These are phyloP conservation scores for Ambispora gerdemannii DNA, from an alignment of 192 early-diverging fungal species.

Conservation along the genomic window DNA sequence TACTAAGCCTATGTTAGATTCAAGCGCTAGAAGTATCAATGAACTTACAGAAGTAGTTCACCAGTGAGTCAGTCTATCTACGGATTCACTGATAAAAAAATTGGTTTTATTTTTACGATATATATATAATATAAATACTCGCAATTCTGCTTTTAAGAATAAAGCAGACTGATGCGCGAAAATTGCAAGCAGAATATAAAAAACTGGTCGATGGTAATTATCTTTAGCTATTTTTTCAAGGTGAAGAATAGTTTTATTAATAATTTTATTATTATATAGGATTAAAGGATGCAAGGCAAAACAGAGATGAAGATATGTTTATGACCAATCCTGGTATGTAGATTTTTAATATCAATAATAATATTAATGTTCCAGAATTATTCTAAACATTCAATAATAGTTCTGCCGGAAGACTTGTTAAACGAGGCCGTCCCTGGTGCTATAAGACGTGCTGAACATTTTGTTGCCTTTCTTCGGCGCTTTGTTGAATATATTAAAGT, in stretches of 20 bases:
- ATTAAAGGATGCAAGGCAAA: slow-evolving; percentile 65
- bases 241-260: not conserved
- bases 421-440: slow-evolving; percentile 95
- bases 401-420: slow-evolving; percentile 89
- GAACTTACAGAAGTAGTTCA: slow-evolving; percentile 69
- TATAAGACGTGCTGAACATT: slow-evolving; percentile 97
- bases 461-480: slow-evolving; percentile 92
- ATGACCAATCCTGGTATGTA: slow-evolving; percentile 81
- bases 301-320: slow-evolving; percentile 79
- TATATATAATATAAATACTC: not conserved
- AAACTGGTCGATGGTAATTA: slow-evolving; percentile 76
- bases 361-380: not conserved
- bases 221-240: not conserved
- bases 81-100: too few species aligned
- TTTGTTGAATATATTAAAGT: slow-evolving; percentile 98
- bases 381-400: slow-evolving; percentile 31
- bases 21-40: slow-evolving; percentile 77
- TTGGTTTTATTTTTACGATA: too few species aligned
- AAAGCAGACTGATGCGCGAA: slow-evolving; percentile 84
- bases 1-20: slow-evolving; percentile 84
- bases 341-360: not conserved
- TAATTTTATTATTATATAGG: slow-evolving; percentile 40
- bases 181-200: slow-evolving; percentile 86
- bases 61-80: too few species aligned
- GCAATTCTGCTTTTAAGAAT: slow-evolving; percentile 45